Conservation (phyloP, 2,329 filamentous ascomycete species). For the Neonectria magnoliae region DNA sequence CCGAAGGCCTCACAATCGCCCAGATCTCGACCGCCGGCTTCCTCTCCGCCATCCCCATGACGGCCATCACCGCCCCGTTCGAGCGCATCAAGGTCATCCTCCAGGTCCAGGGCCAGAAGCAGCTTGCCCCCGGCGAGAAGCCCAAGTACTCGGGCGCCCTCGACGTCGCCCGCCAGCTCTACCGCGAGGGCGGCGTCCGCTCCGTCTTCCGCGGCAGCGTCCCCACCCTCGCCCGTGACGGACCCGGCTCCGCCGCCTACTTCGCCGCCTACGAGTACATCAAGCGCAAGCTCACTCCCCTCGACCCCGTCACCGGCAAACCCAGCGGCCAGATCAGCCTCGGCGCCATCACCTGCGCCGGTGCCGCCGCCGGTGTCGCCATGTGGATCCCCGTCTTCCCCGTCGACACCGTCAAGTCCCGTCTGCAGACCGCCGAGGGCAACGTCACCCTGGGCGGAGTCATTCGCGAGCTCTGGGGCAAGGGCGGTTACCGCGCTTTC, state of each 20-base stretch:
- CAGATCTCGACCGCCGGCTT: conserved; percentile 94
- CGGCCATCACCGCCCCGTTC: conserved; percentile 96
- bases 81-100: conserved; percentile 99
- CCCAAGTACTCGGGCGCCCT: conserved; percentile 87
- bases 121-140: conserved; percentile 88
- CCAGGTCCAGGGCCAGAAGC: conserved; percentile 94
- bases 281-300: conserved; percentile 86
- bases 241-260: conserved; percentile 92
- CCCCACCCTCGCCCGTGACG: conserved; percentile 93
- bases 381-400: conserved; percentile 99
- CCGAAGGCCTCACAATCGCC: conserved; percentile 80
- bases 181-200: conserved; percentile 87
- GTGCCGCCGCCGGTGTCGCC: conserved; percentile 89
- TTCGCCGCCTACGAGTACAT: conserved; percentile 98
- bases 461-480: conserved; percentile 82
- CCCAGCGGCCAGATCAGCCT: conserved; percentile 82
- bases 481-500: conserved; percentile 88
- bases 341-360: conserved; percentile 83
- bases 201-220: conserved; percentile 91
- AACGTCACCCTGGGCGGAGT: conserved; percentile 83
- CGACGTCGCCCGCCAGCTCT: conserved; percentile 93
- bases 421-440: conserved; percentile 90
- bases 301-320: conserved; percentile 77
- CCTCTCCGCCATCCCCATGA: conserved; percentile 98
- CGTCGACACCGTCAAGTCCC: conserved; percentile 94